Conservation (phyloP, 495 filamentous ascomycete genomes). For the Penicillium waksmanii region DNA sequence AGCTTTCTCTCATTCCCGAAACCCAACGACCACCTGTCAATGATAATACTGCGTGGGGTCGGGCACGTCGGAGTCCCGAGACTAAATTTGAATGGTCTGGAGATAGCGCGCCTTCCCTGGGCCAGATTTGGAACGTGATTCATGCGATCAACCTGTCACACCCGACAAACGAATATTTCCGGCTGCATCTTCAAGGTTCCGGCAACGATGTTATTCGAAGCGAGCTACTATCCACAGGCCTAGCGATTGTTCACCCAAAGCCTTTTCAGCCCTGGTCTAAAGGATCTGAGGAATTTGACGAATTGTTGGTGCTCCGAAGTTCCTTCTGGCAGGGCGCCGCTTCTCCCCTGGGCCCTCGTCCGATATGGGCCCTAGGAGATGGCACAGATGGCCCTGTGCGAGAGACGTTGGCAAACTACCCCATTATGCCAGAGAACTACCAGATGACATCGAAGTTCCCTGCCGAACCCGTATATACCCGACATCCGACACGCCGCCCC, state of each 20-base stretch:
- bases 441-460: constrained; percentile 58
- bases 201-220: constrained; percentile 42
- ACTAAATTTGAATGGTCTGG: constrained; percentile 45
- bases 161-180: constrained; percentile 56
- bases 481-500: constrained; percentile 61
- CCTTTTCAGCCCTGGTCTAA: constrained; percentile 30
- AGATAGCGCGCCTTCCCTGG: constrained; percentile 48
- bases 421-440: constrained; percentile 57
- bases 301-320: constrained; percentile 38
- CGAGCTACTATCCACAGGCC: constrained; percentile 56
- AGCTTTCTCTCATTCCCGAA: constrained; percentile 29
- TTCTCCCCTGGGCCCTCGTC: constrained; percentile 64
- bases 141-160: constrained; percentile 62
- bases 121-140: constrained; percentile 63
- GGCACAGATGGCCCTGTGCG: constrained; percentile 42
- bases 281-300: constrained; percentile 23
- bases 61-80: constrained; percentile 42
- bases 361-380: constrained; percentile 56
- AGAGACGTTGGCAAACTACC: constrained; percentile 44
- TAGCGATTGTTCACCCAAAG: constrained; percentile 54
- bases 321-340: constrained; percentile 73
- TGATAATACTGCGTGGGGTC: constrained; percentile 53
- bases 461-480: constrained; percentile 46
- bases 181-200: constrained; percentile 48
- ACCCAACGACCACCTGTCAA: constrained; percentile 31